These are phyloP conservation scores for Xylaria multiplex DNA, from an alignment of 2,329 filamentous ascomycete genomes.

Conservation along the genomic window DNA sequence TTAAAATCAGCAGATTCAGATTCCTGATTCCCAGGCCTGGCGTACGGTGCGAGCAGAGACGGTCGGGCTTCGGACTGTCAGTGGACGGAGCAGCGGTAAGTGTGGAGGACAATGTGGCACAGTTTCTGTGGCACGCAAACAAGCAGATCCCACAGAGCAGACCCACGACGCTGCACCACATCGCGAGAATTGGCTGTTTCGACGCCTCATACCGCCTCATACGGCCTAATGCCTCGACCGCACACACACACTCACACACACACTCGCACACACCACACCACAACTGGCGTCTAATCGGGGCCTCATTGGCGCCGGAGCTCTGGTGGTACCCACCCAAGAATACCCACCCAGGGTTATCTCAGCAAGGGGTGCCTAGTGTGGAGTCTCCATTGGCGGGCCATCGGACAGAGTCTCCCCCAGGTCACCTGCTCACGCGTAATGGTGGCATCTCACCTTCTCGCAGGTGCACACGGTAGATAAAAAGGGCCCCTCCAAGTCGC, in stretches of 20 bases:
- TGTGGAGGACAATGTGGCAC: slow-evolving; percentile 28
- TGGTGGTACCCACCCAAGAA: background rate
- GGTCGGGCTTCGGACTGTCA: background rate
- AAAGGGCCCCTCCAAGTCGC: slow-evolving; percentile 36
- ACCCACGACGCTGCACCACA: too few species aligned
- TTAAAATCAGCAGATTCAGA: too few species aligned
- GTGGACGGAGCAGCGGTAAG: background rate
- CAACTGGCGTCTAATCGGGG: background rate
- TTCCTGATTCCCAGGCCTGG: too few species aligned
- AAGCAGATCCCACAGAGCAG: too few species aligned
- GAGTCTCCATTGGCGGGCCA: too few species aligned
- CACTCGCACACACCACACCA: too few species aligned
- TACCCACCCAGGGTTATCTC: background rate
- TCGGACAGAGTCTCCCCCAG: background rate
- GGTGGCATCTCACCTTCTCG: slow-evolving; percentile 30
- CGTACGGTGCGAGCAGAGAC: too few species aligned
- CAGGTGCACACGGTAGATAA: slow-evolving; percentile 12
- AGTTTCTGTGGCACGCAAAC: slow-evolving; percentile 32
- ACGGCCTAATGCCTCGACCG: too few species aligned
- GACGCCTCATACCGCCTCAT: background rate
- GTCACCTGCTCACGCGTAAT: slow-evolving; percentile 43
- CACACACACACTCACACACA: too few species aligned
- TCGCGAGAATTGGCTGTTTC: too few species aligned
- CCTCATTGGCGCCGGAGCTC: background rate
- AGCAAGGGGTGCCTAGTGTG: background rate